Base-by-base conservation (phyloP, 139 green algal species). In the Closterium sp. region DNA sequence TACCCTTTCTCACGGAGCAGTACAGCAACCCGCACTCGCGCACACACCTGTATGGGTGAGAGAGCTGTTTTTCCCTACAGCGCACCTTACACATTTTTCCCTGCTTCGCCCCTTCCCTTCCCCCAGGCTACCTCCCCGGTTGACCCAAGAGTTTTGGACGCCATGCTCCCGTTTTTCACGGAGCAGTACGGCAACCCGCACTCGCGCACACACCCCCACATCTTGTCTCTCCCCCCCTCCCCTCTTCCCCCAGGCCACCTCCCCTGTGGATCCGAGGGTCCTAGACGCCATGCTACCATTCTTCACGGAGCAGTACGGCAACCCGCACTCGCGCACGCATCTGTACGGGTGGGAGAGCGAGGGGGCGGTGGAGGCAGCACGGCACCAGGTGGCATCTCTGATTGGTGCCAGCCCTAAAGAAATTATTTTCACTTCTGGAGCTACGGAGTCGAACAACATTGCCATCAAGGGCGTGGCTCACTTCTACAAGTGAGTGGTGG, bases 381-480 rank as follows among this genome's bases (percentile, higher is more conserved):
- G 98, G 0, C 24, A 45, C 28, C 96, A 98, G 96, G 96, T 99
- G 10, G 98, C 98, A 3, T 9, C 79, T 0, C 92, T 99, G 17
- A 97, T 99, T 86, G 97, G 97, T 5, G 97, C 98, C 24, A 96
- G 99, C 91, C 93, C 97, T 31, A 99, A 99, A 93, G 98, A 99
- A 95, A 99, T 99, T 87, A 96, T 99, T 38, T 99, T 99, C 96
- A 99, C 98, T 17, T 97, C 94, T 19, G 98, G 98, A 1, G 98
- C 98, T 10, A 99, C 98, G 0, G 98, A 99, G 95, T 97, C 96
- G 38, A 99, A 99, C 97, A 99, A 99, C 96, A 92, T 99, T 87
- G 96, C 97, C 30, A 95, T 99, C 92, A 99, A 99, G 97, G 98
- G 98, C 30, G 97, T 99, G 73, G 97, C 97, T 4, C 92, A 95